These are phyloP conservation scores for Yarrowia sp. DNA, from an alignment of 805 yeast species.

Conservation along the genomic window DNA sequence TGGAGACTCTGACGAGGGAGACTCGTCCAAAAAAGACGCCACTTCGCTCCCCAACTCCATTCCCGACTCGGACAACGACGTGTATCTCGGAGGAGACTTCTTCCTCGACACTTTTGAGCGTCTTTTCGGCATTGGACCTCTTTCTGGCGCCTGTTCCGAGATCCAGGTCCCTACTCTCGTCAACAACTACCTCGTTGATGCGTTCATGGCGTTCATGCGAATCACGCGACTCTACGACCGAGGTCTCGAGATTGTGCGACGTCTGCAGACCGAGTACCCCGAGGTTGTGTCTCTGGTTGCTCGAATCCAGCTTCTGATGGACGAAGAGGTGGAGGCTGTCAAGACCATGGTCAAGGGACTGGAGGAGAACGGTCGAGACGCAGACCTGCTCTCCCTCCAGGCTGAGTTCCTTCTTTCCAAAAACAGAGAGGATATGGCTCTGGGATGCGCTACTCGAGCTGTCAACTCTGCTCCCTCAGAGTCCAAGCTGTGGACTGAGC, in stretches of 20 bases:
- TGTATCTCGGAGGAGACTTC: slow-evolving; percentile 51
- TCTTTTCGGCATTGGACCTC: slow-evolving; percentile 70
- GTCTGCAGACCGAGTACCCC: slow-evolving; percentile 57
- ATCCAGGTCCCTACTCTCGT: slow-evolving; percentile 70
- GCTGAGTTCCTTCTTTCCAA: slow-evolving; percentile 67
- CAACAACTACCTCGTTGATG: slow-evolving; percentile 76
- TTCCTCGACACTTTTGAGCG: slow-evolving; percentile 71
- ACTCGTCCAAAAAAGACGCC: slow-evolving; percentile 51
- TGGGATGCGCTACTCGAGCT: slow-evolving; percentile 63
- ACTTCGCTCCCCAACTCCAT: slow-evolving; percentile 14
- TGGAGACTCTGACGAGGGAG: slow-evolving; percentile 9
- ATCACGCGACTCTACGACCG: slow-evolving; percentile 69
- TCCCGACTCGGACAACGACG: slow-evolving; percentile 32
- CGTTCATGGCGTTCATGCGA: slow-evolving; percentile 67
- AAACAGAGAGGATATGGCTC: slow-evolving; percentile 61
- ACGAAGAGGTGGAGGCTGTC: slow-evolving; percentile 60
- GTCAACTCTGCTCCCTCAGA: slow-evolving; percentile 77
- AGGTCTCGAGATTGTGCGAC: slow-evolving; percentile 64
- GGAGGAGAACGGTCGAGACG: slow-evolving; percentile 58
- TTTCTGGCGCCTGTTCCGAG: slow-evolving; percentile 70
- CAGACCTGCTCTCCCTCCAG: slow-evolving; percentile 66
- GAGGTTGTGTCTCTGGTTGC: slow-evolving; percentile 62
- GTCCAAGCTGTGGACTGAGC: slow-evolving; percentile 72
- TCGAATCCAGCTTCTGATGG: slow-evolving; percentile 52
- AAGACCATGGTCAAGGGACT: slow-evolving; percentile 54